Conservation (phyloP, 1,284 basidiomycete species). For the Sphagnurus paluster region DNA sequence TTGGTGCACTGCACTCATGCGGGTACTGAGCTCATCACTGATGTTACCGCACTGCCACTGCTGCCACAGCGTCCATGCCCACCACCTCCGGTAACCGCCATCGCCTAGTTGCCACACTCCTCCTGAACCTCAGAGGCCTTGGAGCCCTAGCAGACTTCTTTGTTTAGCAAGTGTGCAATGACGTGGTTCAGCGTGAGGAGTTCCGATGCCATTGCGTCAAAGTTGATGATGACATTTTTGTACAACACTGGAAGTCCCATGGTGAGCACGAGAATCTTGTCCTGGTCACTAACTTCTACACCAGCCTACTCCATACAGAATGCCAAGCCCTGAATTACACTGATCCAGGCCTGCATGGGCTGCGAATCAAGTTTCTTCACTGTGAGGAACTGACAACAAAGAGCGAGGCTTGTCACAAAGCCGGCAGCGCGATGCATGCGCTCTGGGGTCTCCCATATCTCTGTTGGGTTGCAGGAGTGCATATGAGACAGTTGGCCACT, state of each 20-base stretch:
- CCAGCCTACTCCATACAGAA: constrained; percentile 25
- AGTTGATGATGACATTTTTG: constrained; percentile 26
- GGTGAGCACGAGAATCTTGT: constrained; percentile 32
- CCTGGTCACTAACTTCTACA: too few relatives aligned
- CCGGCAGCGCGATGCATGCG: constrained; percentile 30
- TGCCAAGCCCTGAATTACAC: constrained; percentile 22
- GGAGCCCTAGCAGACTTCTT: constrained; percentile 22
- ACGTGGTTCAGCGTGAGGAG: constrained; percentile 27
- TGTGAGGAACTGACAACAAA: too few relatives aligned
- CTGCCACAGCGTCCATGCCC: neutral
- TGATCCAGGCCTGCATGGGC: constrained; percentile 34
- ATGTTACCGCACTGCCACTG: too few relatives aligned
- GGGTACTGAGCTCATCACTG: too few relatives aligned
- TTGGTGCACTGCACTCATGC: too few relatives aligned
- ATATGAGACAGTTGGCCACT: constrained; percentile 32
- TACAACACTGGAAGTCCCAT: constrained; percentile 30
- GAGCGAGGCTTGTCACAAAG: constrained; percentile 28
- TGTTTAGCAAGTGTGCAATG: constrained; percentile 28
- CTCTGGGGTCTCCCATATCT: constrained; percentile 30
- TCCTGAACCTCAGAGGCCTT: neutral
- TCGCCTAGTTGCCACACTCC: neutral
- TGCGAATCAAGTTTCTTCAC: constrained; percentile 24
- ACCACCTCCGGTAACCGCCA: neutral
- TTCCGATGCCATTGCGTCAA: constrained; percentile 4
- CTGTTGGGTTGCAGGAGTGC: constrained; percentile 19